phyloP scores from a whole-genome alignment of 202 grass and related monocot species.

The Cymbopogon flexuosus region DNA sequence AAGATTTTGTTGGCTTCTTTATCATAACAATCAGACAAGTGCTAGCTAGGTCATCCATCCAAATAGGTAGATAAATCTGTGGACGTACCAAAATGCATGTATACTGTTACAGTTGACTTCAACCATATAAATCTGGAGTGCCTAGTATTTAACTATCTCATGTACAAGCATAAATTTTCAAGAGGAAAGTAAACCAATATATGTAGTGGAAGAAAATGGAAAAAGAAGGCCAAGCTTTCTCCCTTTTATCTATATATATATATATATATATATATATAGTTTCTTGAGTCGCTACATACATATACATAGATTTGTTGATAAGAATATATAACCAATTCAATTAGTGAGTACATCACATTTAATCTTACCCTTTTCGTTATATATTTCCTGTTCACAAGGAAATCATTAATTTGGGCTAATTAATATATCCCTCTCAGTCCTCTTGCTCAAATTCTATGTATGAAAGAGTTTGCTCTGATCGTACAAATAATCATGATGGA shows the following conservation, averaged over 20 bases:
- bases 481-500: not conserved
- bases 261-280: too few species aligned
- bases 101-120: not conserved
- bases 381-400: not conserved
- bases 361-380: not conserved
- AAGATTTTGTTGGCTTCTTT: not conserved
- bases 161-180: not conserved
- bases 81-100: too few species aligned
- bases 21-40: not conserved
- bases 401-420: not conserved
- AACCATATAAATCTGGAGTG: not conserved
- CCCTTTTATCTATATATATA: not conserved
- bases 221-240: not conserved
- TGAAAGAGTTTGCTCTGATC: not conserved
- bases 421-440: not conserved
- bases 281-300: not conserved
- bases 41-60: not conserved
- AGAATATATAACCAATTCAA: not conserved
- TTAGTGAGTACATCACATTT: not conserved
- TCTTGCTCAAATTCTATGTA: not conserved
- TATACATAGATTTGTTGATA: not conserved
- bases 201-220: not conserved
- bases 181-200: not conserved
- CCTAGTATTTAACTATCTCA: not conserved
- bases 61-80: too few species aligned